Conservation (phyloP, 768 basidiomycete species). For the Neoboletus subvelutipes region DNA sequence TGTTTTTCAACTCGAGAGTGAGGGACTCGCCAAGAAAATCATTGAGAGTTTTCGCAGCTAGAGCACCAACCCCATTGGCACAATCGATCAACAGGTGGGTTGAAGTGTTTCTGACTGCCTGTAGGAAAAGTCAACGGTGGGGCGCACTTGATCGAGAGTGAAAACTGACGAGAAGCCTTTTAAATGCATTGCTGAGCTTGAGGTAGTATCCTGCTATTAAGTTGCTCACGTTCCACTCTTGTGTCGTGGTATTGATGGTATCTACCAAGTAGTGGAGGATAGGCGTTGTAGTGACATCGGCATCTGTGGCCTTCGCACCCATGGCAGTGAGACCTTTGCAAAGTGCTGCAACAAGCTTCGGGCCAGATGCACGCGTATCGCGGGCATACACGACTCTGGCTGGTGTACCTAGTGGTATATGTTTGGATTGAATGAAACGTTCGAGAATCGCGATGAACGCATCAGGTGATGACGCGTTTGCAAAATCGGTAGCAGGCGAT, state of each 20-base stretch:
- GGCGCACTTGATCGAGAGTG: not conserved
- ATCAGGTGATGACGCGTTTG: slow-evolving; percentile 76
- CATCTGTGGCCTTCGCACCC: slow-evolving; percentile 64
- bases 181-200: slow-evolving; percentile 82
- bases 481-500: slow-evolving; percentile 75
- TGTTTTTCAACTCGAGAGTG: slow-evolving; percentile 68
- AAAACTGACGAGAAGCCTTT: slow-evolving; percentile 75
- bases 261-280: slow-evolving; percentile 93
- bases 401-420: slow-evolving; percentile 79
- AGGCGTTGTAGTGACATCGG: slow-evolving; percentile 89
- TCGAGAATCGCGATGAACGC: slow-evolving; percentile 70
- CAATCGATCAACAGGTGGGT: slow-evolving; percentile 84
- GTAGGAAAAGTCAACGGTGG: slow-evolving; percentile 8
- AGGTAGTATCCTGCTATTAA: slow-evolving; percentile 79
- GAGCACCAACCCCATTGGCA: slow-evolving; percentile 95
- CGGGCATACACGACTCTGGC: slow-evolving; percentile 86
- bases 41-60: slow-evolving; percentile 61
- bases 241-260: slow-evolving; percentile 82
- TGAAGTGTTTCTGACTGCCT: slow-evolving; percentile 59
- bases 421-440: slow-evolving; percentile 55
- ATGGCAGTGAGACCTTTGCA: slow-evolving; percentile 81
- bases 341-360: slow-evolving; percentile 69
- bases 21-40: slow-evolving; percentile 60
- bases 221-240: slow-evolving; percentile 76
- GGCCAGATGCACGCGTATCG: slow-evolving; percentile 90